Evolutionary conservation across 495 filamentous ascomycete genomes (phyloP).

Genomic region (Geoglossum glabrum): DNA sequence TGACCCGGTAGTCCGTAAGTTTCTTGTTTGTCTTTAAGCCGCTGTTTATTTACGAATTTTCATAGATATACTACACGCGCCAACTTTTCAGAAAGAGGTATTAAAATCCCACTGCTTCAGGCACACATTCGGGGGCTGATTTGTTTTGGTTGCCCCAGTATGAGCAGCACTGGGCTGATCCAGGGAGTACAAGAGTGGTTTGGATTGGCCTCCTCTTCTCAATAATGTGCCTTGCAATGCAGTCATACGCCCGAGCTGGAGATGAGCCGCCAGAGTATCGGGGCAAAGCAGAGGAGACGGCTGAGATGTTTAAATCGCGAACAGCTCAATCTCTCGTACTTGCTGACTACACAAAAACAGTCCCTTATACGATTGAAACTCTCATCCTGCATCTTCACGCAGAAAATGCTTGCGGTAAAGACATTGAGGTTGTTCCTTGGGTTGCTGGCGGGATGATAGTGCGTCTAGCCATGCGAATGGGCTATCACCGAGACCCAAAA

Average conservation of each 20-base stretch:
- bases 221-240: slow-evolving; percentile 74
- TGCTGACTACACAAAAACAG: slow-evolving; percentile 77
- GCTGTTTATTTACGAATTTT: neutral
- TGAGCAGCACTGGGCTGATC: slow-evolving; percentile 74
- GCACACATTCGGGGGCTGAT: neutral
- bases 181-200: slow-evolving; percentile 54
- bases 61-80: slow-evolving; percentile 62
- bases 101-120: neutral
- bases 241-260: slow-evolving; percentile 74
- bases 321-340: slow-evolving; percentile 75
- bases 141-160: slow-evolving; percentile 26
- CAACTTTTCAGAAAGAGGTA: slow-evolving; percentile 56
- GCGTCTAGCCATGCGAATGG: slow-evolving; percentile 81
- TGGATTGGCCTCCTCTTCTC: slow-evolving; percentile 84
- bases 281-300: slow-evolving; percentile 52
- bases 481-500: slow-evolving; percentile 81
- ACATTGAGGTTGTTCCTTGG: slow-evolving; percentile 68
- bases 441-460: slow-evolving; percentile 62
- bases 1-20: slow-evolving; percentile 48
- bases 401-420: slow-evolving; percentile 57
- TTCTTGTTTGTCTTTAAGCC: neutral
- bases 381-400: slow-evolving; percentile 70
- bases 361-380: slow-evolving; percentile 72
- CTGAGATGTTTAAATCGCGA: slow-evolving; percentile 54
- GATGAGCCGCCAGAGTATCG: slow-evolving; percentile 78